Conservation (phyloP, 2,329 filamentous ascomycete species). For the Cladorrhinum sp. region DNA sequence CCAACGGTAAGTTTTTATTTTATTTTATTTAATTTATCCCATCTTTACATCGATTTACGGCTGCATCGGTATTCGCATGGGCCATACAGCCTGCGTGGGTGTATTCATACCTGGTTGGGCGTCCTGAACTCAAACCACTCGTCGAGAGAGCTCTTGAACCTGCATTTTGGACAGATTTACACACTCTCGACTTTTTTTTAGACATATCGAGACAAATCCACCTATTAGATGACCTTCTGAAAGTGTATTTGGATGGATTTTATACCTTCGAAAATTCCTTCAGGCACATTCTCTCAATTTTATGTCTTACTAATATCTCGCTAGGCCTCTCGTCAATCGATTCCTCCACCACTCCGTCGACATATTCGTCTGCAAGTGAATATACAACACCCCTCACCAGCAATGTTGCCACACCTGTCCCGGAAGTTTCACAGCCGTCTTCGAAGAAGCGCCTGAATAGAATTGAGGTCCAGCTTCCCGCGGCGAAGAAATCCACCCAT, state of each 20-base stretch:
- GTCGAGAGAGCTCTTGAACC: no score
- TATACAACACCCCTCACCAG: conserved; percentile 45
- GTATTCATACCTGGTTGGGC: no score
- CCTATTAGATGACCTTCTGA: no score
- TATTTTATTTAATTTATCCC: not conserved
- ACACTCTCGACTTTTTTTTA: no score
- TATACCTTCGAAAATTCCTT: no score
- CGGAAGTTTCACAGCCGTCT: conserved; percentile 20
- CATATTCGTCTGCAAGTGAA: conserved; percentile 37
- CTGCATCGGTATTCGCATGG: not conserved
- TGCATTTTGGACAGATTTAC: no score
- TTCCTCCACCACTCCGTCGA: conserved; percentile 38
- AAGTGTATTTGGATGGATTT: no score
- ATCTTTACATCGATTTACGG: not conserved
- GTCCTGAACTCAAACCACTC: no score
- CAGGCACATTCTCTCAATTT: not conserved
- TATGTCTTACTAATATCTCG: not conserved
- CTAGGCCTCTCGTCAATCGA: conserved; percentile 16
- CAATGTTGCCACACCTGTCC: conserved; percentile 39
- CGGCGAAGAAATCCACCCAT: conserved; percentile 37
- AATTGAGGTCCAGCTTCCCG: conserved; percentile 37
- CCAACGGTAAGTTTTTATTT: not conserved
- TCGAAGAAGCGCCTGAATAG: conserved; percentile 26
- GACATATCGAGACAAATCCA: no score
- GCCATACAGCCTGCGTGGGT: no score